phyloP scores from a whole-genome alignment of 2,329 filamentous ascomycete genomes.

The Penicillium olsonii region DNA sequence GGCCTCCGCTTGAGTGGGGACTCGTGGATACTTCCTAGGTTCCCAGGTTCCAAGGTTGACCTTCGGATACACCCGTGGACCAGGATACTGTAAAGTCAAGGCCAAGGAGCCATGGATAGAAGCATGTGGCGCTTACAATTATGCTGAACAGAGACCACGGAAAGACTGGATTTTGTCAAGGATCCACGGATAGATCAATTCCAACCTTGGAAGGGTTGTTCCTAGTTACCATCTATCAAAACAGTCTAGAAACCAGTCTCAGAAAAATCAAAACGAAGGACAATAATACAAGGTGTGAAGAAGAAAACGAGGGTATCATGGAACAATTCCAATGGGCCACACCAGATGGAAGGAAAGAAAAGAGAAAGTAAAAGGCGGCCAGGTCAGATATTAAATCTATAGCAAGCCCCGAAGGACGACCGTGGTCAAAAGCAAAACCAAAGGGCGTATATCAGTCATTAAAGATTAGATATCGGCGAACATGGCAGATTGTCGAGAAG shows the following conservation, averaged over 20 bases:
- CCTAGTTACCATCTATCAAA: background rate
- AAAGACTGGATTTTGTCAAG: no score
- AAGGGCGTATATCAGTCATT: conserved; percentile 22
- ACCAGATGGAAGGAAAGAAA: conserved; percentile 1
- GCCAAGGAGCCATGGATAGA: background rate
- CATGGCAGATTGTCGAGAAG: conserved; percentile 4
- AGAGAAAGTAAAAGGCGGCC: background rate
- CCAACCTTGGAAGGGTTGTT: background rate
- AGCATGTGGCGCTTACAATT: no score
- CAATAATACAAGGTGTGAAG: conserved; percentile 5
- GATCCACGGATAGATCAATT: background rate
- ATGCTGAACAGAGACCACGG: no score
- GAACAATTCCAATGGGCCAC: conserved; percentile 9
- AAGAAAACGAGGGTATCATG: conserved; percentile 10
- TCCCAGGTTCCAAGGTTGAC: no score
- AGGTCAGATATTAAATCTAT: background rate
- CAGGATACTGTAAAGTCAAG: no score
- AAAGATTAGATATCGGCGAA: conserved; percentile 25
- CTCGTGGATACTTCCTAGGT: no score
- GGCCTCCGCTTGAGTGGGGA: no score
- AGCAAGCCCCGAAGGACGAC: background rate
- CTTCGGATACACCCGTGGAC: no score
- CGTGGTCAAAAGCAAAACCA: conserved; percentile 1
- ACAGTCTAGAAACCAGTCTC: background rate
- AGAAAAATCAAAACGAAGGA: background rate